Percentiles rank a stretch among this genome's conserved stretches.
Evolutionary conservation across 75 land plant species (phyloP).

Genomic region (Sequoia sempervirens): DNA sequence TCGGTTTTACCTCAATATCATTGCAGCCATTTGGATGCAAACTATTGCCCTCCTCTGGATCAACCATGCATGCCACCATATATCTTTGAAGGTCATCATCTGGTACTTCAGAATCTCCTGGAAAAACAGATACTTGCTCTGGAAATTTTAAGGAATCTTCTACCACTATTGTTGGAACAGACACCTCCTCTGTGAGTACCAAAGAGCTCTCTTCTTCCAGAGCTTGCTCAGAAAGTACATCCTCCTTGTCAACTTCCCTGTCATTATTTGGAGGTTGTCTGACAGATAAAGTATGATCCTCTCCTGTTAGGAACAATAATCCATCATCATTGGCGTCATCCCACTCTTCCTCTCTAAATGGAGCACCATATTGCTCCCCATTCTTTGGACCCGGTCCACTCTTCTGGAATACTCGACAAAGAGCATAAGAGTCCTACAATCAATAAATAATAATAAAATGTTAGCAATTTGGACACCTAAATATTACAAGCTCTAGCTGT

Average conservation of each 20-base stretch:
- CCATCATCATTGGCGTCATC: conserved; percentile 12
- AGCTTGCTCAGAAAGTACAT: not conserved
- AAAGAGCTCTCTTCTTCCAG: not conserved
- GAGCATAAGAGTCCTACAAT: conserved; percentile 45
- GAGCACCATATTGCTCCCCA: conserved; percentile 61
- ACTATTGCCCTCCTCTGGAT: not conserved
- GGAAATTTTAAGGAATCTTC: not conserved
- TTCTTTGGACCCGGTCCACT: conserved; percentile 60
- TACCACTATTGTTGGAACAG: not conserved
- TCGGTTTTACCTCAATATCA: not conserved
- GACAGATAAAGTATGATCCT: not conserved
- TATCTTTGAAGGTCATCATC: not conserved
- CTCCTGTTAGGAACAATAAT: not conserved
- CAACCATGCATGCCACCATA: not conserved
- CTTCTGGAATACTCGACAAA: conserved; percentile 48
- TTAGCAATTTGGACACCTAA: not conserved
- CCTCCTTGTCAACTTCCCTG: not conserved
- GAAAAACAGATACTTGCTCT: not conserved
- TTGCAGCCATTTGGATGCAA: not conserved
- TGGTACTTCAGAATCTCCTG: not conserved
- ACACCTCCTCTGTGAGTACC: not conserved
- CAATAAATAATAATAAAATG: not conserved
- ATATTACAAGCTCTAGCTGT: not conserved
- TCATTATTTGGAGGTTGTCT: not conserved
- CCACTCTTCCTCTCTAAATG: conserved; percentile 49